Conservation (phyloP, 2,329 filamentous ascomycete species). For the Mycosphaerelloides madeirae region DNA sequence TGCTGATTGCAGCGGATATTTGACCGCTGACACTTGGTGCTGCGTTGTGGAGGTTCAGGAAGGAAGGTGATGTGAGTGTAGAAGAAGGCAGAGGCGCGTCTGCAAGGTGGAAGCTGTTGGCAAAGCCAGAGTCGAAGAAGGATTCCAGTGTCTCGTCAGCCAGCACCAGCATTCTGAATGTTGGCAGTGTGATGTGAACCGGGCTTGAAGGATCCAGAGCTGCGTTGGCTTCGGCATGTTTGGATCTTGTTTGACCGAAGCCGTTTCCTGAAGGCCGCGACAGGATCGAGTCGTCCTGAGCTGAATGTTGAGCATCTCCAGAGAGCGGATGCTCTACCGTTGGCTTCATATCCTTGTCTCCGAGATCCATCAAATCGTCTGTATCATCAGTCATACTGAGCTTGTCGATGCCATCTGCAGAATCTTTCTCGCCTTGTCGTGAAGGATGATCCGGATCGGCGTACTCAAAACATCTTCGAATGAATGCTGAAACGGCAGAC, state of each 20-base stretch:
- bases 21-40: conserved; percentile 6
- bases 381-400: conserved; percentile 71
- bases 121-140: conserved; percentile 96
- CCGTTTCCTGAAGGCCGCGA: conserved; percentile 27
- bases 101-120: conserved; percentile 83
- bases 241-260: conserved; percentile 43
- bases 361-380: conserved; percentile 57
- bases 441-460: conserved; percentile 72
- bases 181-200: conserved; percentile 90
- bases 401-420: conserved; percentile 46
- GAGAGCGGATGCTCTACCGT: conserved; percentile 15
- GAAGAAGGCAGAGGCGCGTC: conserved; percentile 53
- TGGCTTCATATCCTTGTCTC: conserved; percentile 36
- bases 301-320: background rate
- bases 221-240: conserved; percentile 75
- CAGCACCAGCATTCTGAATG: conserved; percentile 96
- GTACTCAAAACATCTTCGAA: conserved; percentile 94
- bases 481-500: conserved; percentile 91
- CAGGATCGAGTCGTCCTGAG: conserved; percentile 23
- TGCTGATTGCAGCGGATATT: conserved; percentile 17
- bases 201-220: conserved; percentile 91
- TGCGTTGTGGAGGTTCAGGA: conserved; percentile 62
- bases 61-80: conserved; percentile 54
- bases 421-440: conserved; percentile 27
- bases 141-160: conserved; percentile 93